These are phyloP conservation scores for Cladobotryum protrusum DNA, from an alignment of 2,329 filamentous ascomycete species.

Conservation along the genomic window DNA sequence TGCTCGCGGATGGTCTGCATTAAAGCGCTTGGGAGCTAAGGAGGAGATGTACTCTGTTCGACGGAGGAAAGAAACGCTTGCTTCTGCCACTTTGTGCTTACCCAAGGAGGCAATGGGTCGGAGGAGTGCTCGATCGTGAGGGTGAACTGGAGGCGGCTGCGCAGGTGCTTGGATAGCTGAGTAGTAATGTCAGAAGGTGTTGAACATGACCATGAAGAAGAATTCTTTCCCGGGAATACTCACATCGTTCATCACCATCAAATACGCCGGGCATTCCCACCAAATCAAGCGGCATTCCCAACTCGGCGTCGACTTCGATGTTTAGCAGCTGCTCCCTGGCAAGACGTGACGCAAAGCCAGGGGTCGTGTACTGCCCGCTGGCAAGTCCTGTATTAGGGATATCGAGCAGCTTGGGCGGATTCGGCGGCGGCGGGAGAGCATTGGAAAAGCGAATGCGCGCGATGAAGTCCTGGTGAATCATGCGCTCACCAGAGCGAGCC, in stretches of 20 bases:
- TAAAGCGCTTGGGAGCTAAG: conserved; percentile 43
- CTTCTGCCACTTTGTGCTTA: conserved; percentile 70
- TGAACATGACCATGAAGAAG: neutral
- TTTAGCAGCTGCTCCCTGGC: conserved; percentile 89
- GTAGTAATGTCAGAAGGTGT: conserved; percentile 6
- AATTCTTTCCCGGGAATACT: conserved; percentile 11
- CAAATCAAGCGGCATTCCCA: conserved; percentile 94
- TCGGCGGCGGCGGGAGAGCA: conserved; percentile 86
- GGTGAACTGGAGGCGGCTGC: conserved; percentile 65
- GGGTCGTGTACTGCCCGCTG: conserved; percentile 81
- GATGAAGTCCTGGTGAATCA: conserved; percentile 91
- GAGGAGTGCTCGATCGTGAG: conserved; percentile 77
- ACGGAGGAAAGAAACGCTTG: conserved; percentile 86
- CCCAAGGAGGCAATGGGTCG: conserved; percentile 78
- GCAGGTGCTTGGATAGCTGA: conserved; percentile 76
- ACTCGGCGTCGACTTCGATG: conserved; percentile 93
- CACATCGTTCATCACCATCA: conserved; percentile 90
- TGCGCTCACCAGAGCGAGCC: conserved; percentile 46
- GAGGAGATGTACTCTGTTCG: conserved; percentile 91
- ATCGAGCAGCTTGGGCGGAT: conserved; percentile 92
- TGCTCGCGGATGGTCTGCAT: conserved; percentile 38
- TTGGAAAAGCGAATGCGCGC: conserved; percentile 94
- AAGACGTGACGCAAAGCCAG: conserved; percentile 82
- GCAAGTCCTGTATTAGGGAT: conserved; percentile 90
- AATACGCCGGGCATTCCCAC: conserved; percentile 94